Base-by-base conservation (phyloP, 106 monocot genomes). In the Chionographis japonica region DNA sequence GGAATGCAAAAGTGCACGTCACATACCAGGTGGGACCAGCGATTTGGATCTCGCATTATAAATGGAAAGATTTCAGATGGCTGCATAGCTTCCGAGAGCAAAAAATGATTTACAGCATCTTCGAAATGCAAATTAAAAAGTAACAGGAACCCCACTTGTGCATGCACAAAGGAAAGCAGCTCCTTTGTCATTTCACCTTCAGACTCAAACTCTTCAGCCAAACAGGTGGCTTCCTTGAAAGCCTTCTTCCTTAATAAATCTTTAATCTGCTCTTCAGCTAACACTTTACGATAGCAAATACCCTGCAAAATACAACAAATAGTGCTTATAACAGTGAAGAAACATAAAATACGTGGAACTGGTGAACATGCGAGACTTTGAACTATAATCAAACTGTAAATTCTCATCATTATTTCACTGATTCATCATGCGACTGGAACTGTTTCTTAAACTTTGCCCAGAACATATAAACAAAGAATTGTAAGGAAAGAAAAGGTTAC, bases 1-100 rank as follows among this genome's bases (percentile, higher is more conserved):
- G 9, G 9, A 46, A 46, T 10, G 5, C 46, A 46, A 46, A 6
- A 66, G 40, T 36, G 40, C 14, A 63, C 8, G 50, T 27, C 20
- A 68, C 50, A 60, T 82, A 98, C 98, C 93, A 93, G 80, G 17
- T 78, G 43, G 16, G 93, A 98, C 98, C 98, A 98, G 12, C 90
- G 90, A 64, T 98, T 98, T 61, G 95, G 91, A 49, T 98, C 90
- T 76, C 76, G 75, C 85, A 93, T 93, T 66, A 98, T 93, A 62
- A 98, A 93, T 36, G 93, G 92, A 77, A 98, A 98, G 40, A 98
- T 81, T 67, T 98, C 98, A 66, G 89, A 83, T 58, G 98, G 93
- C 50, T 98, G 87, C 93, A 98, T 85, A 56, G 82, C 54, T 68
- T 98, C 90, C 58, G 98, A 90, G 55, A 81, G 84, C 83, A 98